Evolutionary conservation across 306 rosid species (phyloP).

Genomic region (Castanopsis chinensis): DNA sequence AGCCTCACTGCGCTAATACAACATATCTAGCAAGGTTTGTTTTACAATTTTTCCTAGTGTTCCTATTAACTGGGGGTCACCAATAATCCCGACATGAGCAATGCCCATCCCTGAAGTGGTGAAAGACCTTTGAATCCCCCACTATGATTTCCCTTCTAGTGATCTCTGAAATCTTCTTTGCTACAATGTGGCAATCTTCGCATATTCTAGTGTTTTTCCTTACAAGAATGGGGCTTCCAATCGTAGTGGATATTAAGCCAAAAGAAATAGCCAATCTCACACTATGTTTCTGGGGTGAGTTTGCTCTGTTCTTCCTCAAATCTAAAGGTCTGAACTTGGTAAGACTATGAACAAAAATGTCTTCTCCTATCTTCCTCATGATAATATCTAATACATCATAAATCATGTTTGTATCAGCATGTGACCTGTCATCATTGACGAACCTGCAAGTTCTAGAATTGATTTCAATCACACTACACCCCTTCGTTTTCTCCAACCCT

Average conservation of each 20-base stretch:
- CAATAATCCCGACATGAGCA: conserved; percentile 66
- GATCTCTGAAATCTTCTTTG: conserved; percentile 45
- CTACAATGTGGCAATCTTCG: conserved; percentile 44
- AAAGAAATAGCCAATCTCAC: conserved; percentile 59
- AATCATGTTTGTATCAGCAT: conserved; percentile 35
- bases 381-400: conserved; percentile 34
- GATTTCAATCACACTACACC: conserved; percentile 41
- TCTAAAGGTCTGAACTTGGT: conserved; percentile 43
- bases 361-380: conserved; percentile 26
- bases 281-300: conserved; percentile 38
- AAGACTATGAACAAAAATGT: conserved; percentile 16
- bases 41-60: background rate
- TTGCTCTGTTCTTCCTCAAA: conserved; percentile 31
- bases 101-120: conserved; percentile 54
- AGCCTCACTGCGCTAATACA: background rate
- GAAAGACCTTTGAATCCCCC: conserved; percentile 56
- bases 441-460: conserved; percentile 30
- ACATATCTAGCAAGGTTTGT: background rate
- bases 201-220: conserved; percentile 57
- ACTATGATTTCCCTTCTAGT: conserved; percentile 49
- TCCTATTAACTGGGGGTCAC: conserved; percentile 22
- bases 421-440: conserved; percentile 42
- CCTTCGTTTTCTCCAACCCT: conserved; percentile 37
- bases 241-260: conserved; percentile 48
- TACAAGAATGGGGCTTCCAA: conserved; percentile 50